Conservation (phyloP, 768 basidiomycete species). For the Mycena indigotica region DNA sequence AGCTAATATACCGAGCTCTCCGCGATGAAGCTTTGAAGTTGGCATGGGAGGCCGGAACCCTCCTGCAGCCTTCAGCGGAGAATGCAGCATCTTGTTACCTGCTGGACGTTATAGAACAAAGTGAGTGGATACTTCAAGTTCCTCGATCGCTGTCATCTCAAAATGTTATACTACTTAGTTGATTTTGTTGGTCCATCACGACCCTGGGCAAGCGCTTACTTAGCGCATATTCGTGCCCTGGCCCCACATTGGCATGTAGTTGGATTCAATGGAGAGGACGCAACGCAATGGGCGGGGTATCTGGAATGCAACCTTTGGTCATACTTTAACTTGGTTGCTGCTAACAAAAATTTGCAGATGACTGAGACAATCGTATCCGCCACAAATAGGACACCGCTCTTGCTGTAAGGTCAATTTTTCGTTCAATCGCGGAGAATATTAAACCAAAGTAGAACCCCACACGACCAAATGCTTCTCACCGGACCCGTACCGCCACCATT, state of each 20-base stretch:
- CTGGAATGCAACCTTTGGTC: not conserved
- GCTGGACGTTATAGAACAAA: not conserved
- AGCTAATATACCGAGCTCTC: not conserved
- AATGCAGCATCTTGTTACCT: slow-evolving; percentile 1
- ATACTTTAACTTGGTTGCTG: not conserved
- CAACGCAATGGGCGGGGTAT: not conserved
- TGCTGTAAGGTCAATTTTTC: not conserved
- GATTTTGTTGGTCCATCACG: not conserved
- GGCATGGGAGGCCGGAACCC: not conserved
- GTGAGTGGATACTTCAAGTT: not conserved
- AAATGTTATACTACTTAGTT: not conserved
- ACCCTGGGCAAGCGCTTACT: not conserved
- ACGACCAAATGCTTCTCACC: not conserved
- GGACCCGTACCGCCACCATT: not conserved
- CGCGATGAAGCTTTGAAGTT: not conserved
- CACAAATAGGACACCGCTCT: not conserved
- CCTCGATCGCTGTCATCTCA: not conserved
- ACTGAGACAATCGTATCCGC: not conserved
- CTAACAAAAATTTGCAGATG: not conserved
- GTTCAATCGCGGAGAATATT: not conserved
- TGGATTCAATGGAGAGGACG: not conserved
- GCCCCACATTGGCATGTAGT: not conserved
- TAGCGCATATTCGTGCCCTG: slow-evolving; percentile 1
- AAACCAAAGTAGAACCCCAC: not conserved
- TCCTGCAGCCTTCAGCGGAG: not conserved